Evolutionary conservation across 495 filamentous ascomycete species (phyloP).

Genomic region (Wilcoxina mikolae): DNA sequence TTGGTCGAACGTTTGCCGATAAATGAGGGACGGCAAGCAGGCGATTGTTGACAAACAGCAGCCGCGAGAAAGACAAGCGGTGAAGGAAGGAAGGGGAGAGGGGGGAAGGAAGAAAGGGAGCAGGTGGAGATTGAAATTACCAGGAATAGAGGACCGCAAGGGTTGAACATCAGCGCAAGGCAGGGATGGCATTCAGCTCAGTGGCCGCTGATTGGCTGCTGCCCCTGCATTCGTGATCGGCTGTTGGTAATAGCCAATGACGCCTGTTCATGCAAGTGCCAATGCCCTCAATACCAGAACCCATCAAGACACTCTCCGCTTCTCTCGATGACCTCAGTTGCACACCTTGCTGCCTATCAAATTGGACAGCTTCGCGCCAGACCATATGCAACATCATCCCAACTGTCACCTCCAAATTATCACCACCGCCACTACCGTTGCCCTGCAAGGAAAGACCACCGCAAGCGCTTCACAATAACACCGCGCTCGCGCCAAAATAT

Average conservation of each 20-base stretch:
- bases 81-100: neutral
- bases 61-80: neutral
- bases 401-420: neutral
- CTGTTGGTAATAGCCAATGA: no score
- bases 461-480: neutral
- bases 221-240: neutral
- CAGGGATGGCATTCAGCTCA: neutral
- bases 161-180: neutral
- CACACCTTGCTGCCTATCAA: no score
- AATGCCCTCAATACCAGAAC: neutral
- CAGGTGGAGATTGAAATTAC: neutral
- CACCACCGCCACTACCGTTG: neutral
- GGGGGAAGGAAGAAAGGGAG: conserved; percentile 2
- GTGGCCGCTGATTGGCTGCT: neutral
- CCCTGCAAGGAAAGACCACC: neutral
- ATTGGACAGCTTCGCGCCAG: neutral
- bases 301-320: neutral
- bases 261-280: no score
- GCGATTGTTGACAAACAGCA: neutral
- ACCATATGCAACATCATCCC: neutral
- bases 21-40: conserved; percentile 27
- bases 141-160: neutral
- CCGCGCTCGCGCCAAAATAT: neutral
- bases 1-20: conserved; percentile 19
- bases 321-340: neutral